These are phyloP conservation scores for Gnetum montanum DNA, from an alignment of 75 land plant genomes.

Conservation along the genomic window DNA sequence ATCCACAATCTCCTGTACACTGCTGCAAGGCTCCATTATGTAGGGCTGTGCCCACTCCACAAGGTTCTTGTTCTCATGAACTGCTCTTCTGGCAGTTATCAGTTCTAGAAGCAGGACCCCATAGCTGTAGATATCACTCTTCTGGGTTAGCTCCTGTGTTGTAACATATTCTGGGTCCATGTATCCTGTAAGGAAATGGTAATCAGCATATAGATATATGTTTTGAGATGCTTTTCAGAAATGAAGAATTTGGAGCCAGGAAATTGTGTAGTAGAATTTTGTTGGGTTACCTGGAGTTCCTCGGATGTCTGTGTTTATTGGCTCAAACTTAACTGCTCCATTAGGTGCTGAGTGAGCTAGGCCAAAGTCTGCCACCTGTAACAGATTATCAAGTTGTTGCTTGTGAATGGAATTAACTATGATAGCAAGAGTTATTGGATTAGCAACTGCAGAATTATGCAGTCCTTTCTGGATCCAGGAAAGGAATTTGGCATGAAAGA, in stretches of 20 bases:
- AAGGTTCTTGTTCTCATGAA: slow-evolving; percentile 58
- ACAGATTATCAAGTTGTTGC: neutral
- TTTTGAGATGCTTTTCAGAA: neutral
- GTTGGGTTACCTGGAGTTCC: slow-evolving; percentile 83
- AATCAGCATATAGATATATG: neutral
- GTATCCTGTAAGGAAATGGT: slow-evolving; percentile 41
- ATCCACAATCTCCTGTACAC: slow-evolving; percentile 52
- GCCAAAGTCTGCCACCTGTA: slow-evolving; percentile 90
- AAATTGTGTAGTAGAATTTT: slow-evolving; percentile 4
- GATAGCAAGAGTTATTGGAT: no score
- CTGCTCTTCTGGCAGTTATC: slow-evolving; percentile 50
- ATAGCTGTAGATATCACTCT: slow-evolving; percentile 82
- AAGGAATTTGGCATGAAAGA: no score
- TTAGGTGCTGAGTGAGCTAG: slow-evolving; percentile 83
- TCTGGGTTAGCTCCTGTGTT: slow-evolving; percentile 66
- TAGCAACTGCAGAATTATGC: no score
- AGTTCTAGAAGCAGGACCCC: slow-evolving; percentile 69
- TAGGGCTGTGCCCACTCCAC: slow-evolving; percentile 66
- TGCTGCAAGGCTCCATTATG: slow-evolving; percentile 28
- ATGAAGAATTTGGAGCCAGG: neutral
- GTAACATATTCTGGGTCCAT: slow-evolving; percentile 84
- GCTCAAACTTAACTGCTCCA: slow-evolving; percentile 65
- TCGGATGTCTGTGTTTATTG: slow-evolving; percentile 68
- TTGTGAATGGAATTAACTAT: neutral
- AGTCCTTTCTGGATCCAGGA: no score